Conservation (phyloP, 257 asterid genomes). For the Thymus mandschuricus region DNA sequence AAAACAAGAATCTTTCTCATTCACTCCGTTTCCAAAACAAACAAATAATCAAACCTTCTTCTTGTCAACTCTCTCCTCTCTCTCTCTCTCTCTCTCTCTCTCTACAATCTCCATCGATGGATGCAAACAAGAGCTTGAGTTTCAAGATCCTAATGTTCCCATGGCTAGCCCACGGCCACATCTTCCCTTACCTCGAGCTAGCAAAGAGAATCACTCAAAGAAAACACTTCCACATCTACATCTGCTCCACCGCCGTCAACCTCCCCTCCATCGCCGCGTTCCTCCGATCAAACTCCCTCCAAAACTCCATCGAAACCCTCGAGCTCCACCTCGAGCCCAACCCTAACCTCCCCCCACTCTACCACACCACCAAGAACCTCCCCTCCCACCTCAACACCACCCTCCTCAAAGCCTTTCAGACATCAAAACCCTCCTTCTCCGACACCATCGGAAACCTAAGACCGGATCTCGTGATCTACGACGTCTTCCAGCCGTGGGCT, state of each 20-base stretch:
- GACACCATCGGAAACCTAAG: conserved; percentile 26
- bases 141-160: conserved; percentile 35
- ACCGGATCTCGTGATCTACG: conserved; percentile 47
- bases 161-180: conserved; percentile 25
- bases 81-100: no score
- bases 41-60: no score
- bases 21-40: no score
- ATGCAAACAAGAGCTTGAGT: neutral
- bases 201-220: conserved; percentile 35
- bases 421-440: conserved; percentile 33
- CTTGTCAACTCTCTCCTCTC: no score
- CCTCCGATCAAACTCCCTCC: neutral
- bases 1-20: no score
- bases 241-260: conserved; percentile 45
- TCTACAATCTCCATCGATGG: neutral
- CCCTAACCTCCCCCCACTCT: conserved; percentile 44
- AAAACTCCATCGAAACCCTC: conserved; percentile 31
- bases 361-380: conserved; percentile 54
- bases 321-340: conserved; percentile 41
- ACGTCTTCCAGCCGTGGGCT: conserved; percentile 52
- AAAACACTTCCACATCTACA: conserved; percentile 35
- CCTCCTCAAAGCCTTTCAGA: conserved; percentile 38
- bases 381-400: conserved; percentile 32
- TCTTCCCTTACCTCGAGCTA: conserved; percentile 43
- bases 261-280: conserved; percentile 35